Evolutionary conservation across 257 asterid species (phyloP).

Genomic region (Anisodus tanguticus): DNA sequence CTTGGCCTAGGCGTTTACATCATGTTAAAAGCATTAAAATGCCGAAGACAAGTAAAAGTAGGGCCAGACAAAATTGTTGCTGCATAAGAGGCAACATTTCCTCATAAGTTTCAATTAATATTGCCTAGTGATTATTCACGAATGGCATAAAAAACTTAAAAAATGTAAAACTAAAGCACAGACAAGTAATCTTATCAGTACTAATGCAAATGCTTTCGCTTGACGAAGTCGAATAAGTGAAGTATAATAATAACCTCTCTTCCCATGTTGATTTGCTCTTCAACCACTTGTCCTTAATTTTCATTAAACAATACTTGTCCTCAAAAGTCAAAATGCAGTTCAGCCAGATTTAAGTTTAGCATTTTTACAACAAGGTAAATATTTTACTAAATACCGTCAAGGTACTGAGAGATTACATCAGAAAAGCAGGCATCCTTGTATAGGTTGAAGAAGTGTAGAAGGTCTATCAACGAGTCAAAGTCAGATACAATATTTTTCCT

Average conservation of each 20-base stretch:
- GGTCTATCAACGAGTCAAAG: neutral
- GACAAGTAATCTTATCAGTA: constrained; percentile 12
- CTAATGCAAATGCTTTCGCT: neutral
- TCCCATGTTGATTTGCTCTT: neutral
- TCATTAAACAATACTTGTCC: neutral
- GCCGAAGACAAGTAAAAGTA: neutral
- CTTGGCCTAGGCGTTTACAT: neutral
- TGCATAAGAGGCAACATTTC: constrained; percentile 18
- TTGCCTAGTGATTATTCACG: neutral
- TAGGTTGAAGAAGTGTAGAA: constrained; percentile 18
- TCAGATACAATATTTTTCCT: neutral
- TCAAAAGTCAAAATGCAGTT: neutral
- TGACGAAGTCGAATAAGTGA: neutral
- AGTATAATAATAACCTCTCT: neutral
- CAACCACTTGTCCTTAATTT: neutral
- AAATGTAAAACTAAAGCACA: neutral
- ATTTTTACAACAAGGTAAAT: neutral
- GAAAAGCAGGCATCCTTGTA: neutral
- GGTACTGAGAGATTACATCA: constrained; percentile 11
- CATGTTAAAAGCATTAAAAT: constrained; percentile 9
- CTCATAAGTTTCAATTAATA: constrained; percentile 12
- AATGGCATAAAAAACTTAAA: neutral
- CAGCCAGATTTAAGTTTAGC: neutral
- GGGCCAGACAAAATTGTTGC: neutral
- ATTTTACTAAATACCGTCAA: neutral